Base-by-base conservation (phyloP, 495 filamentous ascomycete species). In the Daldinia grandis region DNA sequence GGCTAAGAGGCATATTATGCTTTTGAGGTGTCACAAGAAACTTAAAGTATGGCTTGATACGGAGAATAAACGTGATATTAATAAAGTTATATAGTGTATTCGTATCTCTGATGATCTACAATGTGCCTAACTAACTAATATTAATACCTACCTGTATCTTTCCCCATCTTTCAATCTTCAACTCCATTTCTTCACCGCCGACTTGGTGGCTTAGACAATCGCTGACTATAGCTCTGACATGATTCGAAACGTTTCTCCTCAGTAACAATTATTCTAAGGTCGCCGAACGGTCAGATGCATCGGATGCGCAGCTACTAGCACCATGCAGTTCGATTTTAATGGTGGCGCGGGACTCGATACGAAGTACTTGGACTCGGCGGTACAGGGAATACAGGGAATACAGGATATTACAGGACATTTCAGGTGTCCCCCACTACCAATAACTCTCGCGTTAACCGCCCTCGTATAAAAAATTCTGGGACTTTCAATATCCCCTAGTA, bases 321-420 rank as follows among this genome's bases (percentile, higher is more conserved):
- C 59, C 58, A 72, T 72, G 69, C 64, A 63, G 44, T 60, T 55
- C 54, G 17, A 55, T 17, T 49, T 51, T 62, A 53, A 58, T 60
- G 58, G 58, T 71, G 68, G 68, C 61, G 68, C 61, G 68, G 53
- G 69, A 59, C 63, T 40, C 33, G 56, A 65, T 71, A 71, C 68
- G 58, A 71, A 66, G 68, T 66, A 55, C 68, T 57, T 47, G 56
- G 63, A 56, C 53, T 58, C 54, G 59, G 40, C 63, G 54, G 62
- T 56, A 53, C 49, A 57, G 33, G 24, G n/a, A n/a, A n/a, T n/a
- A n/a, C n/a, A n/a, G n/a, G n/a, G n/a, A n/a, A n/a, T n/a, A n/a
- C n/a, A n/a, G n/a, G n/a, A n/a, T n/a, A n/a, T n/a, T n/a, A n/a
- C n/a, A n/a, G n/a, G 54, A 19, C 35, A 47, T 62, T 51, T 62